phyloP scores from a whole-genome alignment of 2,329 filamentous ascomycete species.

The Lachnellula cervina region DNA sequence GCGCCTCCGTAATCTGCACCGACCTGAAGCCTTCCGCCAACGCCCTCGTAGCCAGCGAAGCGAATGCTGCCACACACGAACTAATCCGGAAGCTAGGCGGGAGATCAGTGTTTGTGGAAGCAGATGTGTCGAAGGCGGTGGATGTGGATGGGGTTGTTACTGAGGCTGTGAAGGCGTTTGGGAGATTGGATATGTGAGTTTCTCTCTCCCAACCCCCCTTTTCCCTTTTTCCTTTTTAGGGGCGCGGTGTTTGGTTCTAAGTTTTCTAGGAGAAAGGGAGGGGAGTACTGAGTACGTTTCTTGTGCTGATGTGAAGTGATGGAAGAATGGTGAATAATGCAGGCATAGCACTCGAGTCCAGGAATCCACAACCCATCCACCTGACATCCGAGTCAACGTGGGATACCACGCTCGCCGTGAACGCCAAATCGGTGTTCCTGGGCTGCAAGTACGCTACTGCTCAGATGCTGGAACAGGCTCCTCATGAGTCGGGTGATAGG shows the following conservation, averaged over 20 bases:
- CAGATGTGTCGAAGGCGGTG: constrained; percentile 37
- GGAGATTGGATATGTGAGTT: constrained; percentile 40
- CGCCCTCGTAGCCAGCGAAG: constrained; percentile 27
- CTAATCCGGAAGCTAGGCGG: constrained; percentile 34
- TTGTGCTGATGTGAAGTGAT: not conserved
- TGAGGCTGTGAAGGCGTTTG: constrained; percentile 33
- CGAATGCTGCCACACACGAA: constrained; percentile 34
- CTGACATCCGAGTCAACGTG: constrained; percentile 41
- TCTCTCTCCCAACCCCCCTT: not conserved
- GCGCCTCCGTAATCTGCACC: constrained; percentile 39
- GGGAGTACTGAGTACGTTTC: not conserved
- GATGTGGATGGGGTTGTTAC: constrained; percentile 36
- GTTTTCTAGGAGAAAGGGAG: not conserved
- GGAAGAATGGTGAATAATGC: constrained; percentile 45
- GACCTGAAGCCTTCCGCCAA: constrained; percentile 33
- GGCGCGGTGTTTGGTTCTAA: too few species aligned
- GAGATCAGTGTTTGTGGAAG: constrained; percentile 38
- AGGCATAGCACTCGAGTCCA: constrained; percentile 41
- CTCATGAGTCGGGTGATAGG: constrained; percentile 35
- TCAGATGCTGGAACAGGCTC: constrained; percentile 47
- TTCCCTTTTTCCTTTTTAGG: not conserved
- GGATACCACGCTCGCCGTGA: constrained; percentile 39
- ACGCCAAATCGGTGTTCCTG: constrained; percentile 36
- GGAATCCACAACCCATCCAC: constrained; percentile 37
- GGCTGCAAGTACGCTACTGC: constrained; percentile 40